Conservation (phyloP, 768 basidiomycete genomes). For the Termitomyces sp. region DNA sequence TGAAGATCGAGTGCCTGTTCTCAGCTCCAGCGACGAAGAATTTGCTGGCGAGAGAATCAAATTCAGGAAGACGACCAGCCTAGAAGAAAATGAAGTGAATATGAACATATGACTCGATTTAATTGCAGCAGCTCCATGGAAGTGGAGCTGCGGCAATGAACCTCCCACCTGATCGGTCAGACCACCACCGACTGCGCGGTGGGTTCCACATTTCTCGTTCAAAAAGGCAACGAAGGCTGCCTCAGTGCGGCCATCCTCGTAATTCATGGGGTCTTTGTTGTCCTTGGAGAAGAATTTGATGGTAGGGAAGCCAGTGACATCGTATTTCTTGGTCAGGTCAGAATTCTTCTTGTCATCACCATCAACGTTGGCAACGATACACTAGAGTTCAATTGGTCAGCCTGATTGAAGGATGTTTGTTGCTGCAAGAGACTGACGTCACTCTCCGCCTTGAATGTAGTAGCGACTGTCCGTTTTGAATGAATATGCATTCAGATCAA, state of each 20-base stretch:
- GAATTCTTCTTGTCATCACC: constrained; percentile 83
- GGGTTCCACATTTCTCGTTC: constrained; percentile 85
- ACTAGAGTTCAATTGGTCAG: constrained; percentile 40
- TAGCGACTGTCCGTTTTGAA: constrained; percentile 53
- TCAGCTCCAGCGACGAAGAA: constrained; percentile 65
- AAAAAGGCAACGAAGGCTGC: constrained; percentile 75
- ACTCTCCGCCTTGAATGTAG: constrained; percentile 73
- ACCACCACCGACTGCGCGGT: constrained; percentile 79
- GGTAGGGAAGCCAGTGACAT: constrained; percentile 82
- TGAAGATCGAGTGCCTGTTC: constrained; percentile 58
- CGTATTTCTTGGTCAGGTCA: constrained; percentile 68
- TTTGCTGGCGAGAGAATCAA: constrained; percentile 75
- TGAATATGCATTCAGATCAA: background rate
- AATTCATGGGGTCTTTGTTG: constrained; percentile 57
- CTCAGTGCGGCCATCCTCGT: constrained; percentile 71
- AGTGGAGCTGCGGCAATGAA: background rate
- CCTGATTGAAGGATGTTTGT: background rate
- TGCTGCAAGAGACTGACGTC: constrained; percentile 47
- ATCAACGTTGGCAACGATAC: constrained; percentile 88
- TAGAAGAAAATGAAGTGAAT: constrained; percentile 25
- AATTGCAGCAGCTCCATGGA: too few relatives aligned
- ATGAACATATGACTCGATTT: background rate
- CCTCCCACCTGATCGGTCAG: constrained; percentile 63
- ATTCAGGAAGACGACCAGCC: constrained; percentile 79
- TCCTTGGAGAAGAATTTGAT: constrained; percentile 92